Conservation (phyloP, 1,284 basidiomycete genomes). For the Pisolithus thermaeus region DNA sequence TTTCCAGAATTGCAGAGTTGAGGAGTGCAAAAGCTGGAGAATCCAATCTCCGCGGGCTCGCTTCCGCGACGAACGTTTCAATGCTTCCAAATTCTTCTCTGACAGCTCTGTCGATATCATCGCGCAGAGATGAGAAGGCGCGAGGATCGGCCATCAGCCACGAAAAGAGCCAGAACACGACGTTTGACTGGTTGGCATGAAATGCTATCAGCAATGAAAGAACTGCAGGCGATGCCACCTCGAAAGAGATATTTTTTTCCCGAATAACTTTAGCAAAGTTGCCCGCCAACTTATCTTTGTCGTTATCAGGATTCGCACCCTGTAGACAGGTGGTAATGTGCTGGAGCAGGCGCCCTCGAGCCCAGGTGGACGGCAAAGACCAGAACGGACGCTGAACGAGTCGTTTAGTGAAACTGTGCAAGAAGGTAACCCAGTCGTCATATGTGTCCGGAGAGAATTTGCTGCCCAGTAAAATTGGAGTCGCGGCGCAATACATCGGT, state of each 20-base stretch:
- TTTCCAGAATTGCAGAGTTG: slow-evolving; percentile 26
- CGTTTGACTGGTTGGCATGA: slow-evolving; percentile 20
- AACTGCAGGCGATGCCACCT: slow-evolving; percentile 15
- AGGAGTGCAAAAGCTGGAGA: slow-evolving; percentile 15
- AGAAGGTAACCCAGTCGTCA: slow-evolving; percentile 18
- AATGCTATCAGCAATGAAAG: slow-evolving; percentile 20
- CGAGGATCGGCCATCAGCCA: slow-evolving; percentile 15
- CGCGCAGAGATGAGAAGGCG: slow-evolving; percentile 14
- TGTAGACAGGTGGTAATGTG: slow-evolving; percentile 13
- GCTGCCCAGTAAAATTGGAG: slow-evolving; percentile 15
- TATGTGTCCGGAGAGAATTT: slow-evolving; percentile 16
- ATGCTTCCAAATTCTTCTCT: slow-evolving; percentile 1
- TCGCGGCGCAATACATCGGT: slow-evolving; percentile 17
- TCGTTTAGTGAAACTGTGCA: slow-evolving; percentile 16
- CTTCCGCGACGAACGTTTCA: slow-evolving; percentile 9
- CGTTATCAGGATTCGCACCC: slow-evolving; percentile 4
- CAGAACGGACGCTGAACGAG: slow-evolving; percentile 12
- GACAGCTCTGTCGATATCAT: background rate
- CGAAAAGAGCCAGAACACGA: slow-evolving; percentile 17
- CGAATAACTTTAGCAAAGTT: slow-evolving; percentile 13
- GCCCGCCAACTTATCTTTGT: slow-evolving; percentile 7
- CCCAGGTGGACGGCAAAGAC: slow-evolving; percentile 13
- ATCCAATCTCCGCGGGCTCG: slow-evolving; percentile 11
- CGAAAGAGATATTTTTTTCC: slow-evolving; percentile 13
- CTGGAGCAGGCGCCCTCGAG: slow-evolving; percentile 9